Evolutionary conservation across 2,329 filamentous ascomycete genomes (phyloP).

Genomic region (Trichoderma asperellum): DNA sequence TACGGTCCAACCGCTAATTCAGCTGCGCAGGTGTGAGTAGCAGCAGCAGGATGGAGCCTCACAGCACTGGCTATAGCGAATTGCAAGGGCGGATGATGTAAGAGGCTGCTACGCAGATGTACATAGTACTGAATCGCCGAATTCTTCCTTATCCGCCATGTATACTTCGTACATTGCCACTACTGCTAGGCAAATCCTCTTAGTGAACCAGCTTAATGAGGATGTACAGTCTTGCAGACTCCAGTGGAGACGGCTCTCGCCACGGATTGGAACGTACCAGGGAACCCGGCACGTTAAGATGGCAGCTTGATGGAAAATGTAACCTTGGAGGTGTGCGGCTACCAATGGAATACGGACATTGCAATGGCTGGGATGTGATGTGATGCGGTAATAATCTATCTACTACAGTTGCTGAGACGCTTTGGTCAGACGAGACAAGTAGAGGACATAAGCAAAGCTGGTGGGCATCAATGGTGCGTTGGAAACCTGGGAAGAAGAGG

Average conservation of each 20-base stretch:
- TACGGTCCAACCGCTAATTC: not conserved
- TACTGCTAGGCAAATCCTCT: not conserved
- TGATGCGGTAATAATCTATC: not conserved
- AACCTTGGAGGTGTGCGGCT: not conserved
- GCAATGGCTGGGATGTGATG: not conserved
- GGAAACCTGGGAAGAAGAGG: not conserved
- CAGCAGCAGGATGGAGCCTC: not conserved
- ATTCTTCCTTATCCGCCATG: not conserved
- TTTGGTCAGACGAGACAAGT: not conserved
- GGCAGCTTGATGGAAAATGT: not conserved
- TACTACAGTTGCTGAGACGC: not conserved
- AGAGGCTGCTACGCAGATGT: not conserved
- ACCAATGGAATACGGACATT: not conserved
- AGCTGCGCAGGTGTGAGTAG: not conserved
- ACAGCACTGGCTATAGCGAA: not conserved
- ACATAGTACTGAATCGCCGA: not conserved
- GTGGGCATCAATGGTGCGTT: not conserved
- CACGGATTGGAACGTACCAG: not conserved
- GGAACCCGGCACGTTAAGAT: not conserved
- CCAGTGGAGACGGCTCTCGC: constrained; percentile 3
- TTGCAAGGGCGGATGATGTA: constrained; percentile 20
- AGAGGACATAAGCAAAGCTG: not conserved
- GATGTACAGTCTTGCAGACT: constrained; percentile 8
- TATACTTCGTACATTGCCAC: not conserved
- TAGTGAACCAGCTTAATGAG: constrained; percentile 5